Conservation (phyloP, 495 filamentous ascomycete species). For the Podospora didyma region DNA sequence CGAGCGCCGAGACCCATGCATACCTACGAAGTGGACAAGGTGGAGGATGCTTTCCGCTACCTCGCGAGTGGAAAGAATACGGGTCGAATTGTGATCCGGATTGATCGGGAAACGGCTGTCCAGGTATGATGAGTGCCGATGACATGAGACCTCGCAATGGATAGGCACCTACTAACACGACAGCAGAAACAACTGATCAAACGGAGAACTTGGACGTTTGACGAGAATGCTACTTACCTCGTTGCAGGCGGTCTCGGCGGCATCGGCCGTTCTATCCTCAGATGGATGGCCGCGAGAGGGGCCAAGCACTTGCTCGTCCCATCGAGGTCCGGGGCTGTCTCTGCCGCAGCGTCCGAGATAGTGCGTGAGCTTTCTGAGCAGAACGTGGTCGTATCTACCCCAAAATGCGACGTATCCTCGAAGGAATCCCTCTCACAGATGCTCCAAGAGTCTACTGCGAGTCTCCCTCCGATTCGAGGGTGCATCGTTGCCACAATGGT, state of each 20-base stretch:
- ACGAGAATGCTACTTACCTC: constrained; percentile 43
- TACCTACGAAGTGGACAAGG: too few relatives aligned
- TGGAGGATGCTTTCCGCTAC: background rate
- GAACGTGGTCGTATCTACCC: constrained; percentile 23
- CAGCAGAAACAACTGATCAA: too few relatives aligned
- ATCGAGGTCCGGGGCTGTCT: constrained; percentile 27
- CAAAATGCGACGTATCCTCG: constrained; percentile 42
- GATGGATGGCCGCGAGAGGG: constrained; percentile 32
- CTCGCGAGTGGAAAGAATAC: too few relatives aligned
- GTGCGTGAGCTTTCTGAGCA: constrained; percentile 19
- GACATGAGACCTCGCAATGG: too few relatives aligned
- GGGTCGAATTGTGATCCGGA: too few relatives aligned
- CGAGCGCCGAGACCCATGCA: too few relatives aligned
- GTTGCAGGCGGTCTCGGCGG: constrained; percentile 54
- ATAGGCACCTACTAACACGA: too few relatives aligned
- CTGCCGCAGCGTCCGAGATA: constrained; percentile 9
- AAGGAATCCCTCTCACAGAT: too few relatives aligned
- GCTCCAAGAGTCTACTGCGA: too few relatives aligned
- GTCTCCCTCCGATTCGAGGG: constrained; percentile 4
- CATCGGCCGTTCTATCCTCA: constrained; percentile 48
- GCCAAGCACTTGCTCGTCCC: constrained; percentile 24
- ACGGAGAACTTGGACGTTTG: background rate
- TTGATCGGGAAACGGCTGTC: too few relatives aligned
- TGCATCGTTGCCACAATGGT: background rate
- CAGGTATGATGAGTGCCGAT: too few relatives aligned